A percentile compares a stretch with the other conserved stretches of the same genome.
Conservation (phyloP, 371 early-diverging fungal species). For the Dichotomocladium elegans region DNA sequence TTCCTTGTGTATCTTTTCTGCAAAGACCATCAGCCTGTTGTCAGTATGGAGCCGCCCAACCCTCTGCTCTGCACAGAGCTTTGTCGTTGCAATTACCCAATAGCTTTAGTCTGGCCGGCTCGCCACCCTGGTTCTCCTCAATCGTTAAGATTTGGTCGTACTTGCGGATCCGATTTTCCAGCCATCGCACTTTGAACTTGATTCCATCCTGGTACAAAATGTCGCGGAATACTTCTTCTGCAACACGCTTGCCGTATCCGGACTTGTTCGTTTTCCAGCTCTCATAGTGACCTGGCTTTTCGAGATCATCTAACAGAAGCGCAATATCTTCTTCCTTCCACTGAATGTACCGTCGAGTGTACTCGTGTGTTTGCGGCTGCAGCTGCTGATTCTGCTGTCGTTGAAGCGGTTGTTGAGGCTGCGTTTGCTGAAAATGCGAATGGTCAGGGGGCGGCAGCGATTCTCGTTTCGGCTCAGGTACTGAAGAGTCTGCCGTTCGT, state of each 20-base stretch:
- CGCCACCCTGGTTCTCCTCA: slow-evolving; percentile 7
- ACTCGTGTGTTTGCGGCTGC: not conserved
- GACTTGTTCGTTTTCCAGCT: slow-evolving; percentile 37
- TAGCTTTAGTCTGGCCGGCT: not conserved
- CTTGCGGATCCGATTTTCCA: slow-evolving; percentile 23
- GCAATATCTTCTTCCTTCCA: slow-evolving; percentile 33
- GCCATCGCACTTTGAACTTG: slow-evolving; percentile 38
- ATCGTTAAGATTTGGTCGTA: slow-evolving; percentile 20
- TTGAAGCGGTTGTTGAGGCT: not conserved
- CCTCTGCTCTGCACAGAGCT: no score
- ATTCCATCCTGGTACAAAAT: slow-evolving; percentile 35
- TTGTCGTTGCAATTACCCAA: no score
- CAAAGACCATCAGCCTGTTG: no score
- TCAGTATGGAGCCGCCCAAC: not conserved
- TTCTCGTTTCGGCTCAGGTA: no score
- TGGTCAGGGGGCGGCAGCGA: no score
- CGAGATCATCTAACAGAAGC: slow-evolving; percentile 23
- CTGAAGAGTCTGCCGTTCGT: no score
- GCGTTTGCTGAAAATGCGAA: no score
- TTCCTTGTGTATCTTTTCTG: slow-evolving; percentile 31
- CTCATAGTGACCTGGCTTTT: slow-evolving; percentile 25
- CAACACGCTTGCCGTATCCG: slow-evolving; percentile 28
- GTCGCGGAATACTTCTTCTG: slow-evolving; percentile 25
- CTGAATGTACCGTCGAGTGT: slow-evolving; percentile 28
- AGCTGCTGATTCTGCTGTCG: not conserved